A percentile compares a stretch with the other conserved stretches of the same genome.
phyloP scores from a whole-genome alignment of 331 rosid species.

The Telfairia occidentalis region DNA sequence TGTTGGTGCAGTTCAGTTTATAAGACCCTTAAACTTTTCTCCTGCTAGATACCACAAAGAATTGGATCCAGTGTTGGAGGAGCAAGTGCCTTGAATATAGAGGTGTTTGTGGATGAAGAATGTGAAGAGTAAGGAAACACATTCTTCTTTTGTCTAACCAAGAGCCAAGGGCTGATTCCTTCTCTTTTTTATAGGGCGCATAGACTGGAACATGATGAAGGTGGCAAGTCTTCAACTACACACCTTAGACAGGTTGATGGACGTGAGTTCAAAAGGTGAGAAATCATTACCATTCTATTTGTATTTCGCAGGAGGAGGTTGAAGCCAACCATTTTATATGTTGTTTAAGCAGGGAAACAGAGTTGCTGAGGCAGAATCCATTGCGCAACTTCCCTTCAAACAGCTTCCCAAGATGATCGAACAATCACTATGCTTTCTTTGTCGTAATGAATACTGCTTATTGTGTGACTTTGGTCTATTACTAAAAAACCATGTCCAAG shows the following conservation, averaged over 20 bases:
- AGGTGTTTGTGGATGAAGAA: conserved; percentile 78
- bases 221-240: conserved; percentile 29
- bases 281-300: not conserved
- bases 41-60: conserved; percentile 61
- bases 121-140: conserved; percentile 51
- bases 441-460: not conserved
- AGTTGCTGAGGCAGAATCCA: conserved; percentile 68
- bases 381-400: conserved; percentile 61
- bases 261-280: conserved; percentile 51
- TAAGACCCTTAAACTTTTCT: conserved; percentile 8
- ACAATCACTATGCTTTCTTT: not conserved
- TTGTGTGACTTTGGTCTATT: not conserved
- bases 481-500: not conserved
- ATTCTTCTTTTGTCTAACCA: not conserved
- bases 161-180: not conserved
- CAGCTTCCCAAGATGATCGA: conserved; percentile 66
- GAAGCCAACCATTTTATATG: not conserved
- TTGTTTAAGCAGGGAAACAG: conserved; percentile 51
- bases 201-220: conserved; percentile 22
- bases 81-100: conserved; percentile 38
- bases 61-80: conserved; percentile 41
- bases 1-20: not conserved
- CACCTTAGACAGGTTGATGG: conserved; percentile 42
- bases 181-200: conserved; percentile 21
- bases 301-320: not conserved